A percentile compares a stretch with the other conserved stretches of the same genome.
phyloP scores from a whole-genome alignment of 352 stramenopile species.

The Phytophthora crassamura region DNA sequence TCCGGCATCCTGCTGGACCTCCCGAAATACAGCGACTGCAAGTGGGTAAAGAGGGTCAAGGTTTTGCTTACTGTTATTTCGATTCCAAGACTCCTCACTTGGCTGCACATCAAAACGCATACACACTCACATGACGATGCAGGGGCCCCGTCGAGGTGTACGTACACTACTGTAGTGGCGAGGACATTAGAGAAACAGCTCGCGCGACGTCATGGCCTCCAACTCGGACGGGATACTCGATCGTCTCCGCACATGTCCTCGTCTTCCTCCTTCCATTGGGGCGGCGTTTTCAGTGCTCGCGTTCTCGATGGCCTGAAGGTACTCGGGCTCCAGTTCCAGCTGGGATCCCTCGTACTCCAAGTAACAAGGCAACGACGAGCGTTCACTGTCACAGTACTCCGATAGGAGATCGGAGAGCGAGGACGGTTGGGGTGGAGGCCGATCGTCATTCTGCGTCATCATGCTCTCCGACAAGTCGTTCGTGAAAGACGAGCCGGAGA shows the following conservation, averaged over 20 bases:
- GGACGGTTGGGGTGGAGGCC: slow-evolving; percentile 26
- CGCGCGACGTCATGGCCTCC: slow-evolving; percentile 31
- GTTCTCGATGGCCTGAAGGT: slow-evolving; percentile 38
- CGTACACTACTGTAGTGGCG: slow-evolving; percentile 5
- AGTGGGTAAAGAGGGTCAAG: slow-evolving; percentile 1
- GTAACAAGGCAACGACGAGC: slow-evolving; percentile 40
- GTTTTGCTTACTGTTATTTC: slow-evolving; percentile 26
- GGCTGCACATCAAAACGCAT: slow-evolving; percentile 17
- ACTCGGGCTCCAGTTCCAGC: slow-evolving; percentile 46
- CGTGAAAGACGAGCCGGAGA: slow-evolving; percentile 38
- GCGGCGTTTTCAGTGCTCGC: slow-evolving; percentile 19
- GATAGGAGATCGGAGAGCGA: slow-evolving; percentile 72
- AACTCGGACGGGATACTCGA: slow-evolving; percentile 38
- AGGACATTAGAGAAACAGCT: slow-evolving; percentile 29
- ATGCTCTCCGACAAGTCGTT: slow-evolving; percentile 36
- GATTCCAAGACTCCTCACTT: slow-evolving; percentile 12
- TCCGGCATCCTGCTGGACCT: slow-evolving; percentile 5
- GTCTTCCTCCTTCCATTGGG: slow-evolving; percentile 35
- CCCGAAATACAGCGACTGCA: slow-evolving; percentile 24
- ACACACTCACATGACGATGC: slow-evolving; percentile 10
- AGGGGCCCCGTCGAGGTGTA: slow-evolving; percentile 6
- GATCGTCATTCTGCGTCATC: slow-evolving; percentile 28
- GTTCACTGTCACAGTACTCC: slow-evolving; percentile 51
- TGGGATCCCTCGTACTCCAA: slow-evolving; percentile 34
- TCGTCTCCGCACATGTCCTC: slow-evolving; percentile 24